phyloP scores from a whole-genome alignment of 257 asterid genomes.

The Catharanthus roseus region DNA sequence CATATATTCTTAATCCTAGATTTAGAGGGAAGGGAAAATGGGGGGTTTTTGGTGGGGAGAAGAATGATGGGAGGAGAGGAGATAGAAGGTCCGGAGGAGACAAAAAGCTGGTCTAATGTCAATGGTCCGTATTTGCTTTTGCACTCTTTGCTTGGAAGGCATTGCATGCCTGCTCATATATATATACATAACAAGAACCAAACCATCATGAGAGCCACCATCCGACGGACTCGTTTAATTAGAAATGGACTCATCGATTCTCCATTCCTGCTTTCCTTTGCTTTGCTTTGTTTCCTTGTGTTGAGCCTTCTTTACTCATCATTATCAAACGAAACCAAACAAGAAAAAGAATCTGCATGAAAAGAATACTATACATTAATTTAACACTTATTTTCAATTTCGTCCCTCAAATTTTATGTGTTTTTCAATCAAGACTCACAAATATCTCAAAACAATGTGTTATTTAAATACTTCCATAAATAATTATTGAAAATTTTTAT shows the following conservation, averaged over 20 bases:
- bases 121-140: conserved; percentile 16
- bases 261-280: background rate
- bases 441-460: no score
- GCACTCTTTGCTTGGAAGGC: conserved; percentile 41
- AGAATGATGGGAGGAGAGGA: conserved; percentile 21
- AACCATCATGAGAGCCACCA: conserved; percentile 21
- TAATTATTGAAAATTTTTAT: no score
- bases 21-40: no score
- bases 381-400: no score
- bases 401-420: no score
- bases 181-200: background rate
- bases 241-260: background rate
- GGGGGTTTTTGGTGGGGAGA: conserved; percentile 2
- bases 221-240: background rate
- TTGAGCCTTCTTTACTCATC: background rate
- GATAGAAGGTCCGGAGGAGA: conserved; percentile 12
- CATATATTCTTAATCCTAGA: no score
- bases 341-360: no score
- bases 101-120: conserved; percentile 22
- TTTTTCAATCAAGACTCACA: no score
- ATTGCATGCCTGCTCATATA: conserved; percentile 25
- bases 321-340: no score
- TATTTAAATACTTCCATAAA: no score
- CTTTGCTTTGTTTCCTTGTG: background rate
- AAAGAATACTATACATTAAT: no score